Evolutionary conservation across 495 filamentous ascomycete genomes (phyloP), one percentile per base, ranked within the genome.

Genomic region (Aspergillus incahuasiensis): DNA sequence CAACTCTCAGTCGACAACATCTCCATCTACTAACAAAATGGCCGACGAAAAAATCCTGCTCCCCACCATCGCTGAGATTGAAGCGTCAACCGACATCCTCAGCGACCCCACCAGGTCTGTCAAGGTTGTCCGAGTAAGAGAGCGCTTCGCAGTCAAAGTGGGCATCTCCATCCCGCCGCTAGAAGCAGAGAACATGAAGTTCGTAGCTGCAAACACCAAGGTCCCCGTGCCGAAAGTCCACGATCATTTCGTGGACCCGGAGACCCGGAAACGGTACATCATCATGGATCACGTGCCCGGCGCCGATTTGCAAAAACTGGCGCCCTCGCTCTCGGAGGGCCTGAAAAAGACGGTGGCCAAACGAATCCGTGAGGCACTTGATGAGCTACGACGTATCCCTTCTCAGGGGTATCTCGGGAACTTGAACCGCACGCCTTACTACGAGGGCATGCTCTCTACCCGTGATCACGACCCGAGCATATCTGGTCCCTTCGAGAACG

Each of bases 151-250:
- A 12, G 59, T 62, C 35, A 62, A 62, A 56, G 19, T 57, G 9
- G 62, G 59, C 22, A 16, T 54, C 47, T 21, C 40, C 6, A 55
- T 62, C 20, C 39, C 58, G 9, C 44, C 53, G 20, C 24, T 54
- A 13, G 61, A 64, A 28, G 64, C 62, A 15, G 59, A 67, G 21
- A 64, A 61, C 21, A 64, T 63, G 55, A 60, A 45, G 48, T 61
- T 61, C 40, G 15, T 67, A 3, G 51, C 58, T 20, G 54, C 50
- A 0, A 60, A 64, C 48, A 64, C 58, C 48, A 62, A 57, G 12
- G 50, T 62, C 45, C 56, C 56, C 7, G 55, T 67, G 1, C 61
- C 57, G 50, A 62, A 64, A 38, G 54, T 62, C 53, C 22, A 60
- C 39, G 61, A 39, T 43, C 30, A 55, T 25, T 67, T 67, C 32